Evolutionary conservation across 345 rosid genomes (phyloP), one percentile per base, ranked within the genome.

Genomic region (Salix suchowensis): DNA sequence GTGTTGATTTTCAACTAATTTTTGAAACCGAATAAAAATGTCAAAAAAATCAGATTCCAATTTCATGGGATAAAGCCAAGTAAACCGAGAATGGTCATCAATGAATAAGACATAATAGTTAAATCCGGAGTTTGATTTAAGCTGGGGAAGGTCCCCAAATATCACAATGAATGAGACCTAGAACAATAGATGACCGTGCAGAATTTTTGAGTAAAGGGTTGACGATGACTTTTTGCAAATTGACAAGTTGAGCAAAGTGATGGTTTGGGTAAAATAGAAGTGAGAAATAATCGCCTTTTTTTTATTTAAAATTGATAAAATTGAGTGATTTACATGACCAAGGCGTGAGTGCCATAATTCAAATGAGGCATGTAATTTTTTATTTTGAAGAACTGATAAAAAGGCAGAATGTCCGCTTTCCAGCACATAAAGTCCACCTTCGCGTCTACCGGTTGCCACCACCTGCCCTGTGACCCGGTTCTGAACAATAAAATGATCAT

Each of bases 291-390:
- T 0, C 37, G 68, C n/a, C 68, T 16, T 52, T 15, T 15, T 54
- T 50, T 71, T 26, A 19, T 19, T 64, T 64, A 30, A 64, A 18
- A 64, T 21, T 21, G 34, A 30, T 19, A 39, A 16, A 69, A 69
- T 26, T 18, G 6, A 55, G 58, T 54, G 67, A 16, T 55, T 36
- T 32, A 58, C 76, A 72, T 72, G 76, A 36, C 66, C 28, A 72
- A 72, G 76, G 67, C 30, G 48, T 32, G 76, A 15, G 36, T 72
- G 76, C 67, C 67, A 72, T 72, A 72, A 72, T 32, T 73, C 68
- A 73, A 34, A 73, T 5, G 55, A 73, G 39, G 68, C 68, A 58
- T 62, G 67, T 3, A 61, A 26, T 14, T 21, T 60, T 72, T 72
- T 24, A 72, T 72, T 72, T 64, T 24, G n/a, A 64, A 64, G 67